phyloP scores from a whole-genome alignment of 192 early-diverging fungal species.

The Backusella westeae region DNA sequence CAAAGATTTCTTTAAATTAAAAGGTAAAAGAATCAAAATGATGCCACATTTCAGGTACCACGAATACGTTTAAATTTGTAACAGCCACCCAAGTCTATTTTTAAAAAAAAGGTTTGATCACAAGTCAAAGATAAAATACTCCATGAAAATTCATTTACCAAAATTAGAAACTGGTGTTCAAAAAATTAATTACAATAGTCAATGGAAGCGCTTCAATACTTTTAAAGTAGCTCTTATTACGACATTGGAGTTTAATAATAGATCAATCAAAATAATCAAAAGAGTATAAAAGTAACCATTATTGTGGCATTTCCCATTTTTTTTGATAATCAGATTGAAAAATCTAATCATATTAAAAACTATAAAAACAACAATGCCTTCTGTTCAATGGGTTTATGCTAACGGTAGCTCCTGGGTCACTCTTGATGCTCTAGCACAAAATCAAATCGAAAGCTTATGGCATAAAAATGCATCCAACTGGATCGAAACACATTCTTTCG shows the following conservation, averaged over 20 bases:
- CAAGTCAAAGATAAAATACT: background rate
- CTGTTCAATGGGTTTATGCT: slow-evolving; percentile 11
- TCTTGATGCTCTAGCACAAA: background rate
- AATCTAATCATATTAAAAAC: background rate
- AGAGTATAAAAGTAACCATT: background rate
- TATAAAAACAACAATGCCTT: background rate
- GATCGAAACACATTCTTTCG: background rate
- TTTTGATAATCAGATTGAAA: background rate
- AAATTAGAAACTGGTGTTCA: background rate
- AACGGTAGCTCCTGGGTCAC: background rate
- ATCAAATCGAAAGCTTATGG: slow-evolving; percentile 5
- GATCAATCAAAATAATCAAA: background rate
- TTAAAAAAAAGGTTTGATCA: background rate
- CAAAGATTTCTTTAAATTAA: background rate
- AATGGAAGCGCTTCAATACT: background rate
- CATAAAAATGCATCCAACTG: background rate
- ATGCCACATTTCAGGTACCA: background rate
- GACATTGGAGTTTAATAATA: background rate
- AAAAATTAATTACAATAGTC: background rate
- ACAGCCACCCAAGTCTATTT: background rate
- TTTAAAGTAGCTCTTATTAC: background rate
- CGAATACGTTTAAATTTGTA: background rate
- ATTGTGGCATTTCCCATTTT: background rate
- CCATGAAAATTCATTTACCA: background rate
- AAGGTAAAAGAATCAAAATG: background rate